Evolutionary conservation across 78 protist species (phyloP), one percentile per base, ranked within the genome.

Genomic region (Dictyostelium purpureum): DNA sequence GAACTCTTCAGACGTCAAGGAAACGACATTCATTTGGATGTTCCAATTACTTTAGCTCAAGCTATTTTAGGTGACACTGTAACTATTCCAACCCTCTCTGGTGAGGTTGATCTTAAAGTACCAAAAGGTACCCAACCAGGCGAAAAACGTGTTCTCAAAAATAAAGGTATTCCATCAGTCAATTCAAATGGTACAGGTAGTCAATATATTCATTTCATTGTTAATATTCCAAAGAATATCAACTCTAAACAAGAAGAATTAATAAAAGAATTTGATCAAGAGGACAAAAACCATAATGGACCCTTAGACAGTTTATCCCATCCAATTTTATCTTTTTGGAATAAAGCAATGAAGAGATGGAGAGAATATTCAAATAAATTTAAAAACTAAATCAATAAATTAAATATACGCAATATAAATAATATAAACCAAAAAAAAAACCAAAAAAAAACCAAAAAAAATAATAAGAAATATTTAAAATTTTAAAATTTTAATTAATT

Each of bases 71-170:
- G 98, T 54, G 95, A 56, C 11, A 67, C 69, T 0, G 47, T 95
- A 18, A 6, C 56, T n/a, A 67, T 96, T 7, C 96, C 97, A 45
- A 96, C 97, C 1, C 43, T 96, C 19, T 28, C 87, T 5, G 96
- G 96, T 45, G 90, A 96, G 19, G 93, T 79, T 1, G 81, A 63
- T 21, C 49, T 93, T 14, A 77, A 79, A 57, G 95, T 96, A 28
- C 79, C 98, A 14, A 47, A 89, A 18, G 97, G 98, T 2, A 95
- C 97, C 24, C 97, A 96, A 57, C 96, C 97, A 37, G 81, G 75
- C 77, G 97, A 90, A 65, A 77, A 82, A 87, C 67, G 79, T 47
- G 94, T 94, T 21, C 57, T 96, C 73, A 47, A 70, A n/a, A 87
- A 87, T 24, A 94, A 59, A 40, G 98, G 98, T 43, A 19, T 96